Evolutionary conservation across 2,329 filamentous ascomycete genomes (phyloP).

Genomic region (Didymella lethalis): DNA sequence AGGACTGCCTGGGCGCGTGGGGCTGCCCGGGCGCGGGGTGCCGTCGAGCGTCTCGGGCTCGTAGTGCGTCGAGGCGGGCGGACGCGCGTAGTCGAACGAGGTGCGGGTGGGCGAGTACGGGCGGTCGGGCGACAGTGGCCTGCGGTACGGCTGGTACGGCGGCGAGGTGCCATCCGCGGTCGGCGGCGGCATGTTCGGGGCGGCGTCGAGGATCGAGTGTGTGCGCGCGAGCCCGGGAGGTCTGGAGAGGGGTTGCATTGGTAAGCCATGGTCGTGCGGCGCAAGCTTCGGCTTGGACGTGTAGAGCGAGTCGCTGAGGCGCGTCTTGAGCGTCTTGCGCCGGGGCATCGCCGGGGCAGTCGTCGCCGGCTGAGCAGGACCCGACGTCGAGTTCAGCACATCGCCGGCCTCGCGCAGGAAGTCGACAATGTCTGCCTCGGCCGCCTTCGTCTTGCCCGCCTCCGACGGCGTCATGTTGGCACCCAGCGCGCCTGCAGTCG

Average conservation of each 20-base stretch:
- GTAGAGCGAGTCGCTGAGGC: conserved; percentile 33
- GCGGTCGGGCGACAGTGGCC: conserved; percentile 59
- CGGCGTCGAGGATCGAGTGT: conserved; percentile 60
- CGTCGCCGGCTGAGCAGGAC: background rate
- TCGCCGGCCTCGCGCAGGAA: conserved; percentile 53
- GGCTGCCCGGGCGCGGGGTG: conserved; percentile 86
- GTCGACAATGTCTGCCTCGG: conserved; percentile 54
- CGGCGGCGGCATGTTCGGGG: conserved; percentile 64
- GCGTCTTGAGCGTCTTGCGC: conserved; percentile 35
- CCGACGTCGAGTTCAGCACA: conserved; percentile 36
- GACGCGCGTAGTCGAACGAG: conserved; percentile 71
- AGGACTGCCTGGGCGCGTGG: conserved; percentile 80
- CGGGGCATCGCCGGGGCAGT: conserved; percentile 26
- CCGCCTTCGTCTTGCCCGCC: conserved; percentile 42
- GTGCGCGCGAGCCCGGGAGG: conserved; percentile 56
- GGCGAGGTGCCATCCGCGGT: conserved; percentile 62
- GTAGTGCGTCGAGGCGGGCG: conserved; percentile 72
- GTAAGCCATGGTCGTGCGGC: conserved; percentile 46
- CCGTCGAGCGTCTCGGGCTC: conserved; percentile 91
- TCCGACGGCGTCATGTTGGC: conserved; percentile 35
- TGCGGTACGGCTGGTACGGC: conserved; percentile 67
- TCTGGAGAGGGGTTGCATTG: conserved; percentile 49
- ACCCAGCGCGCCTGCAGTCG: conserved; percentile 46
- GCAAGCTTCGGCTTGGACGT: conserved; percentile 27
- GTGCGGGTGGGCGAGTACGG: conserved; percentile 64